Evolutionary conservation across 495 filamentous ascomycete species (phyloP), one percentile per base, ranked within the genome.

Genomic region (Penicillium pulvis): DNA sequence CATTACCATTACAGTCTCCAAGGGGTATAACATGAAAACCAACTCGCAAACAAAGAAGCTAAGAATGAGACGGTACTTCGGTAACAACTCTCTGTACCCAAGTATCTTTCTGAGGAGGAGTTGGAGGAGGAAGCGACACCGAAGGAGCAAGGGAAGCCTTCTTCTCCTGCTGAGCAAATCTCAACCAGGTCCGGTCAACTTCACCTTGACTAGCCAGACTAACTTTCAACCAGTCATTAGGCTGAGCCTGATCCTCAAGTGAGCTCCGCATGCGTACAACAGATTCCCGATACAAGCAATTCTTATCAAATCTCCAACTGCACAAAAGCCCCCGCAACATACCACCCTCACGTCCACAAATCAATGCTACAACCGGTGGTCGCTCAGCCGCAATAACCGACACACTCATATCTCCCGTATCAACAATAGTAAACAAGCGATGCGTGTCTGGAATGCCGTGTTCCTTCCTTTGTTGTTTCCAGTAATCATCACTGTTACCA

Each of bases 291-390:
- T 61, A 61, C 17, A 61, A 43, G 30, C 59, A 61, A 19, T 61
- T 61, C 24, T 41, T 49, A 17, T 62, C 60, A 19, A 62, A 62
- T 11, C 60, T 56, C 60, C 60, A 67, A 28, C 62, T 63, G 58
- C 74, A 77, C 11, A 67, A 43, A n/a, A 79, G 55, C 6, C 68
- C 73, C 19, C 74, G 61, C 56, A 71, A 59, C 74, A 77, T 78
- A 44, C 74, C 77, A 19, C 75, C 77, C 58, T 75, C 75, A 14
- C 55, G 51, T 14, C 73, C 77, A 44, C 61, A 70, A 44, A 77
- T 49, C 28, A 79, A 50, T 24, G 71, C 64, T 24, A 65, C 71
- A 12, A 67, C 61, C 19, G 75, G 77, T n/a, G 69, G 77, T 30
- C 68, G 60, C 30, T 59, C 65, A 19, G 74, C 77, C 9, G 47